A percentile compares a stretch with the other conserved stretches of the same genome.
Evolutionary conservation across 371 early-diverging fungal species (phyloP).

Genomic region (Dichotomocladium elegans): DNA sequence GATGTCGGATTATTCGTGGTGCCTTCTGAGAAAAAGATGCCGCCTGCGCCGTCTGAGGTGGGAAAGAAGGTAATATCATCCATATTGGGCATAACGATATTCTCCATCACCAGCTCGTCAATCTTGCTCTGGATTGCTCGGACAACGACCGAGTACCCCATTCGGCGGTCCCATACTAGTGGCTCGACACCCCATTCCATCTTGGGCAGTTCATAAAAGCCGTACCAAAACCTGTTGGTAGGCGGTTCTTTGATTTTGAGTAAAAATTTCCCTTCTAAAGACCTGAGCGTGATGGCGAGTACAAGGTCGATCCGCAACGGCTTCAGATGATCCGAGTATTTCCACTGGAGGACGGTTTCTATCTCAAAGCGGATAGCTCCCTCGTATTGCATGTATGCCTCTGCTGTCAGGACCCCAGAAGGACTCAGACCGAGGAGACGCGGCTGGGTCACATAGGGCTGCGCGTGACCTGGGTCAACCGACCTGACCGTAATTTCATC

Average conservation of each 20-base stretch:
- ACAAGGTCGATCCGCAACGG: conserved; percentile 76
- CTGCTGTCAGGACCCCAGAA: conserved; percentile 70
- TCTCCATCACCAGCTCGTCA: conserved; percentile 76
- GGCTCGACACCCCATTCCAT: conserved; percentile 84
- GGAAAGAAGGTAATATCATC: conserved; percentile 86
- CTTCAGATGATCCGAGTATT: conserved; percentile 47
- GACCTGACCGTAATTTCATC: conserved; percentile 80
- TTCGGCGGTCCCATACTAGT: conserved; percentile 79
- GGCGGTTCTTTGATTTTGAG: conserved; percentile 83
- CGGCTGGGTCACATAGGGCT: conserved; percentile 80
- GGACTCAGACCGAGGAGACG: conserved; percentile 61
- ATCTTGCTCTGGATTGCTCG: conserved; percentile 83
- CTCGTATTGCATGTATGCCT: conserved; percentile 75
- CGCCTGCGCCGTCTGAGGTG: conserved; percentile 58
- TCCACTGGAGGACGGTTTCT: conserved; percentile 60
- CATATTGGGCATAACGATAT: conserved; percentile 87
- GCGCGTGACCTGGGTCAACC: conserved; percentile 72
- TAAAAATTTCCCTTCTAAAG: conserved; percentile 72
- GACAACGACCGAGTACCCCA: conserved; percentile 76
- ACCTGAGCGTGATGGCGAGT: conserved; percentile 68
- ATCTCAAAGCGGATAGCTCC: conserved; percentile 75
- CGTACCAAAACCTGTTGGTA: conserved; percentile 87
- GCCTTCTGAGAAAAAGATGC: conserved; percentile 43
- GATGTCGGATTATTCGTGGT: background rate
- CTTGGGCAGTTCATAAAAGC: conserved; percentile 78